phyloP scores from a whole-genome alignment of 768 basidiomycete species.

The Tubosaeta brunneosetosa region DNA sequence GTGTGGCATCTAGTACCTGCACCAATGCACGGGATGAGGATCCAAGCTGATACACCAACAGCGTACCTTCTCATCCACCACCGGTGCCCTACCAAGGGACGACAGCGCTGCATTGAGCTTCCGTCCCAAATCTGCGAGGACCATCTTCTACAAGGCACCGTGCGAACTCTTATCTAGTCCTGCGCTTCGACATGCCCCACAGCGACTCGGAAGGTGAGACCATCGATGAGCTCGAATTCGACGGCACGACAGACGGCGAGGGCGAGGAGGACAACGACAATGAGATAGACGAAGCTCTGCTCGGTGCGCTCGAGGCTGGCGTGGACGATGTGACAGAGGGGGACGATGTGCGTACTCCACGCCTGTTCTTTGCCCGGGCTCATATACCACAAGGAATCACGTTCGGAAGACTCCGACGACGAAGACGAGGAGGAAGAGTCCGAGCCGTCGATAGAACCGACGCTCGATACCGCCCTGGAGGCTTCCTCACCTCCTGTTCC shows the following conservation, averaged over 20 bases:
- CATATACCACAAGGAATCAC: constrained; percentile 44
- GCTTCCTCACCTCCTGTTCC: constrained; percentile 26
- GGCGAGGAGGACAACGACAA: constrained; percentile 45
- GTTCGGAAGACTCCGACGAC: constrained; percentile 57
- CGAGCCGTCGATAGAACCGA: constrained; percentile 33
- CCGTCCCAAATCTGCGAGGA: constrained; percentile 91
- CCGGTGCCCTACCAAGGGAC: constrained; percentile 77
- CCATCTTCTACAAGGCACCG: constrained; percentile 52
- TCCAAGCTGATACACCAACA: neutral
- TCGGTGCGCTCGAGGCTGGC: constrained; percentile 52
- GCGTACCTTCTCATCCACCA: constrained; percentile 88
- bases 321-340: constrained; percentile 65
- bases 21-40: constrained; percentile 3
- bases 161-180: constrained; percentile 24
- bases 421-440: constrained; percentile 49
- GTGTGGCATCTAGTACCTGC: constrained; percentile 87
- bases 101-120: constrained; percentile 92
- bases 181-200: constrained; percentile 37
- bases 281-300: constrained; percentile 56
- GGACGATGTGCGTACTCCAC: constrained; percentile 54
- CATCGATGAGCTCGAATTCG: constrained; percentile 57
- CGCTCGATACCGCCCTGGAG: constrained; percentile 29
- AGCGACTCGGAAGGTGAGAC: constrained; percentile 65
- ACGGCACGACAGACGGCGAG: constrained; percentile 38
- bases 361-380: neutral